Evolutionary conservation across 768 basidiomycete species (phyloP), one percentile per base, ranked within the genome.

Genomic region (Calocybe cyanea): DNA sequence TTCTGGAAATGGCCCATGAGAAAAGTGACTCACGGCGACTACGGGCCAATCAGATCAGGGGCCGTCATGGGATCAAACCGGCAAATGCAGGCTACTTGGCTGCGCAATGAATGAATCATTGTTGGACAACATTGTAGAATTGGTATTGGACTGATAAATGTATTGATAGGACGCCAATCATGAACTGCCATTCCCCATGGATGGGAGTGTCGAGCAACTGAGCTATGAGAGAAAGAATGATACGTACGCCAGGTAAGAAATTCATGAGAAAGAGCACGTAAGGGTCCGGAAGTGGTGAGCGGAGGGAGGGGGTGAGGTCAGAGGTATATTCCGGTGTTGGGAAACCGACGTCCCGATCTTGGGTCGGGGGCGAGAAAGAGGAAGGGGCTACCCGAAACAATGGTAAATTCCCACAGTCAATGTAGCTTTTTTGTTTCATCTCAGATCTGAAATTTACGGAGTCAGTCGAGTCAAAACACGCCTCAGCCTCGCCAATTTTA

Each of bases 331-430:
- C 18, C 40, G 40, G 41, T 19, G 14, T 36, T 36, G 39, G 30
- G 37, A 31, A 41, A 39, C 32, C 30, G 20, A 46, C 41, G 33
- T 19, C 39, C 40, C 47, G 49, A 50, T 46, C 41, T n/a, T 44
- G 43, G 11, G 42, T 55, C 42, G 49, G 52, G n/a, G 32, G 44
- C 14, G 33, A n/a, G 37, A 38, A 58, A 49, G 42, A 47, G 56
- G 56, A 45, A 57, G 40, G 35, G 30, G 25, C 3, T 41, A 52
- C 37, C 52, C 60, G 43, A 52, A 21, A 25, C 25, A 55, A 30
- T 25, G 57, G 57, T 28, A 43, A 47, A 45, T 43, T 58, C 57
- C 48, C 59, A 61, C 57, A 52, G 36, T 46, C 45, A 52, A 54
- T 56, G 49, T 48, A 55, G 48, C 38, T 51, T 35, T 42, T 4